phyloP scores from a whole-genome alignment of 495 filamentous ascomycete species.

The Podospora appendiculata region DNA sequence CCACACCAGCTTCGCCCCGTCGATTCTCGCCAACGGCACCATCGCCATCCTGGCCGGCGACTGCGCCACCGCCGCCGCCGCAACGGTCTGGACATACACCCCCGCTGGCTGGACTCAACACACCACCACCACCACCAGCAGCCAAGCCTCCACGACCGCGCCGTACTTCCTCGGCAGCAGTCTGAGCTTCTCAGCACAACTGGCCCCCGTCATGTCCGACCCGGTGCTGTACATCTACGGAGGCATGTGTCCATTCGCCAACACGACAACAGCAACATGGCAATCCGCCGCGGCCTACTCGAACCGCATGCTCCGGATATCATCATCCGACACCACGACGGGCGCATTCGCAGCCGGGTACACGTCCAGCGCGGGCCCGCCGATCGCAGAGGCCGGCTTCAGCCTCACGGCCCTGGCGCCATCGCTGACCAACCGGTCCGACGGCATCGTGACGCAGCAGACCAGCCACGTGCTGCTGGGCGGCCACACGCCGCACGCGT shows the following conservation, averaged over 20 bases:
- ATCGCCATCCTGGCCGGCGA: slow-evolving; percentile 64
- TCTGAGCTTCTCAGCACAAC: slow-evolving; percentile 57
- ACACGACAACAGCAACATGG: slow-evolving; percentile 38
- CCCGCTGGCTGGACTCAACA: slow-evolving; percentile 19
- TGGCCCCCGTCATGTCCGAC: slow-evolving; percentile 38
- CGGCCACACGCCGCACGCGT: slow-evolving; percentile 74
- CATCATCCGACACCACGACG: slow-evolving; percentile 24
- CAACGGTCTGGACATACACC: slow-evolving; percentile 32
- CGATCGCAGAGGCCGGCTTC: slow-evolving; percentile 81
- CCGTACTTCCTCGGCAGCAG: slow-evolving; percentile 60
- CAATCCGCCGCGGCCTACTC: slow-evolving; percentile 66
- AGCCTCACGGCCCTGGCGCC: slow-evolving; percentile 64
- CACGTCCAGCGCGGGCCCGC: slow-evolving; percentile 30
- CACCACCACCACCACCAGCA: slow-evolving; percentile 8
- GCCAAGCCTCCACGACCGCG: slow-evolving; percentile 22
- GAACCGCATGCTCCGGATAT: slow-evolving; percentile 59
- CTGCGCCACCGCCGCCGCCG: slow-evolving; percentile 40
- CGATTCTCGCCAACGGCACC: slow-evolving; percentile 55
- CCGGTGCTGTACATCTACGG: slow-evolving; percentile 68
- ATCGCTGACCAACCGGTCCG: slow-evolving; percentile 47
- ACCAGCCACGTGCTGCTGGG: slow-evolving; percentile 76
- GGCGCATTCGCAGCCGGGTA: slow-evolving; percentile 12
- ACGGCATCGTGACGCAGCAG: slow-evolving; percentile 48
- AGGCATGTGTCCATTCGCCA: slow-evolving; percentile 71
- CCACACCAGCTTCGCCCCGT: slow-evolving; percentile 50